Base-by-base conservation (phyloP, 2,329 filamentous ascomycete species). In the Claviceps sp. region DNA sequence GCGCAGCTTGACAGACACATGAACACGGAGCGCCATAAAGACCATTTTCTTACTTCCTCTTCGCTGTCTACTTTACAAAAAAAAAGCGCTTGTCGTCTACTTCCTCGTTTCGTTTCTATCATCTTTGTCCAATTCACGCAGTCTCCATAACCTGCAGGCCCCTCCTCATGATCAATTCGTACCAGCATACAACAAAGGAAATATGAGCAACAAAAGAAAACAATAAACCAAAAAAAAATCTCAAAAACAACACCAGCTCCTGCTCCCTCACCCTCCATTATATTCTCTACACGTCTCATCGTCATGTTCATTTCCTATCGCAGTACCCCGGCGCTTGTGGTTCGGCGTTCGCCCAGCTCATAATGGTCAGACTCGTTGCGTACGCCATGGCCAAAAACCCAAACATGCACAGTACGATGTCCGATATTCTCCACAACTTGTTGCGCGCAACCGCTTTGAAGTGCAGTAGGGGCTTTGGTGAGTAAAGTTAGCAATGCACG, bases 301-400 rank as follows among this genome's bases (percentile, higher is more conserved):
- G n/a, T 17, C 17, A 10, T 19, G 13, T 30, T 44, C 59, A 59
- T 47, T 57, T 68, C 51, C 65, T 65, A 51, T 81, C 76, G 56
- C 78, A 82, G 62, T 81, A 80, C 51, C 75, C 74, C 0, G 78
- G 77, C 7, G 67, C 60, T 53, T 64, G 65, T 14, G 73, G 69
- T 14, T 68, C 68, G 4, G 81, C 80, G 49, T 73, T 75, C 6
- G 87, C 80, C 94, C 93, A 98, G 67, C 87, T 94, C 64, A 84
- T 78, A 47, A 96, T 73, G 0, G 93, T 98, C 61, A 97, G 73
- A 39, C 78, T 75, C 0, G 93, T 97, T 0, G 93, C 95, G 67
- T 98, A 98, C 5, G 80, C 79, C 86, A 97, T 98, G 60, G 88
- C 88, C 17, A 89, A 68, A 50, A 90, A 70, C 7, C 93, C 93